phyloP scores from a whole-genome alignment of 1,139 yeast species.

The Scheffersomyces insectosa region DNA sequence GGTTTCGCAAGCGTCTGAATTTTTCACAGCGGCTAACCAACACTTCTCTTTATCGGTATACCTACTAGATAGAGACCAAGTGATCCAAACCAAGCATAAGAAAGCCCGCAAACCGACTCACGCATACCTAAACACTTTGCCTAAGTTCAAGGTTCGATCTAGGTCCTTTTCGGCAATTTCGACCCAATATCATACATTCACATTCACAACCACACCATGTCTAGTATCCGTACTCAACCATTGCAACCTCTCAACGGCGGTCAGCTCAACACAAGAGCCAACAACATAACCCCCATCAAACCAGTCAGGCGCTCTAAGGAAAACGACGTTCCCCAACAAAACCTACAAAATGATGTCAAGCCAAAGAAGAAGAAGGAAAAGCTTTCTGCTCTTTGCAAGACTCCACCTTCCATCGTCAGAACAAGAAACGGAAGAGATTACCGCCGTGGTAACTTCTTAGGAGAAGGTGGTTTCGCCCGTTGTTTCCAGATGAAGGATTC shows the following conservation, averaged over 20 bases:
- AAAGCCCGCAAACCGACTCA: too few relatives aligned
- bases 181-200: too few relatives aligned
- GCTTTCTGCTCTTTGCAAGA: conserved; percentile 82
- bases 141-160: too few relatives aligned
- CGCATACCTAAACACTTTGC: too few relatives aligned
- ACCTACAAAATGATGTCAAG: conserved; percentile 17
- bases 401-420: conserved; percentile 91
- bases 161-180: too few relatives aligned
- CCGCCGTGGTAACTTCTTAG: conserved; percentile 86
- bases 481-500: conserved; percentile 96
- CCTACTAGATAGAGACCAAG: too few relatives aligned
- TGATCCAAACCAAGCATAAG: too few relatives aligned
- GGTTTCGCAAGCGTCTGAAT: too few relatives aligned
- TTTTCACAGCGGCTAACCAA: too few relatives aligned
- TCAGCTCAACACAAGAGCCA: conserved; percentile 40
- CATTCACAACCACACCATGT: conserved; percentile 22
- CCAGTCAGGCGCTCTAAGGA: conserved; percentile 33
- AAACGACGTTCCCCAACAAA: conserved; percentile 15
- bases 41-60: too few relatives aligned
- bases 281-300: conserved; percentile 45
- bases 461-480: conserved; percentile 99
- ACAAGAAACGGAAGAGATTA: conserved; percentile 87
- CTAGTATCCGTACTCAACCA: conserved; percentile 38
- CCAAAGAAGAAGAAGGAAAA: conserved; percentile 77
- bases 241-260: conserved; percentile 51